Base-by-base conservation (phyloP, 163 green algal genomes). In the Picocystis sp. region DNA sequence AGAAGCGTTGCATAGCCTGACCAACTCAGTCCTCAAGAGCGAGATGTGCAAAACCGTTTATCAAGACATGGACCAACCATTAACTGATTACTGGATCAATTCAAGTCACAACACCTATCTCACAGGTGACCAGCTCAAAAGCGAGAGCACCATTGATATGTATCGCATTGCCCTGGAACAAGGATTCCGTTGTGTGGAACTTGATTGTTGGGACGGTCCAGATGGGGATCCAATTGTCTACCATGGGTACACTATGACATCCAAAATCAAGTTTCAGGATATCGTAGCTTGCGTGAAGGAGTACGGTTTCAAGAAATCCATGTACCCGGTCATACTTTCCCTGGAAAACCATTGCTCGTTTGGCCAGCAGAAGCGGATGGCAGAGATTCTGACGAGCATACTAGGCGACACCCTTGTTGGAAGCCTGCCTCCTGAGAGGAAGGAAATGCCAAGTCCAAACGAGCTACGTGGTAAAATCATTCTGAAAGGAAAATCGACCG, bases 21-120 rank as follows among this genome's bases (percentile, higher is more conserved):
- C 29, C 8, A 38, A 38, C 29, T 38, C 29, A 11, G 29, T 38
- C 29, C 29, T 38, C 5, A 38, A 38, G 8, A 38, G 29, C 29
- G 29, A 38, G 29, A 38, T 38, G 44, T 24, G 8, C 44, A 43
- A 57, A 9, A 43, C 14, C 6, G 51, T 57, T 9, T 52, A 57
- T 22, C n/a, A 62, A n/a, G 63, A 71, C 61, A 71, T 71, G 63
- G 63, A 17, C 8, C 14, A 9, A 3, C 63, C 63, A 22, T 46
- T 71, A 12, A 48, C 60, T 23, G 46, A 71, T 41, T 71, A 71
- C 52, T 71, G 46, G 52, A 72, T 72, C 19, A 61, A 55, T 43
- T 72, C 63, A n/a, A 33, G 38, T 23, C 63, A 71, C 45, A 71
- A 71, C 50, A 66, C 61, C 33, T 71, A 71, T 43, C 61, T 71